Percentiles rank a stretch among this genome's conserved stretches.
Conservation (phyloP, 2,329 filamentous ascomycete species). For the Aspergillus alliaceus region DNA sequence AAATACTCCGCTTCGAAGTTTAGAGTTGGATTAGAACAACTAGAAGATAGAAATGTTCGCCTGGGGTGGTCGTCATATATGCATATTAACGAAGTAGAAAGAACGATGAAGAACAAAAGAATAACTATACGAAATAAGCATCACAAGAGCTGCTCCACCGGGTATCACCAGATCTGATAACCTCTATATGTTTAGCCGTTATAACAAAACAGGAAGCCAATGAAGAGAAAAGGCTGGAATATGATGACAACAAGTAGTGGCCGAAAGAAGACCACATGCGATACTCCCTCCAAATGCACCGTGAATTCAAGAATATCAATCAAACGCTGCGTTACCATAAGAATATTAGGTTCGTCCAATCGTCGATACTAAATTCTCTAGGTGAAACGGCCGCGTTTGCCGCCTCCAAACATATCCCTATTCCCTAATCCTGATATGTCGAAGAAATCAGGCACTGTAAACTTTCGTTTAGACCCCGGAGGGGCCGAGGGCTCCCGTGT, state of each 20-base stretch:
- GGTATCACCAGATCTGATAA: conserved; percentile 37
- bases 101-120: conserved; percentile 5
- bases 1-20: background rate
- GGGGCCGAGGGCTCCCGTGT: conserved; percentile 39
- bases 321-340: conserved; percentile 33
- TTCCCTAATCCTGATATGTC: conserved; percentile 48
- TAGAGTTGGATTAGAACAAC: background rate
- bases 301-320: conserved; percentile 23
- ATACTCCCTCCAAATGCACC: conserved; percentile 36
- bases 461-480: conserved; percentile 50
- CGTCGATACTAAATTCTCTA: conserved; percentile 35
- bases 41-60: background rate
- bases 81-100: background rate
- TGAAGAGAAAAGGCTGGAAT: conserved; percentile 5
- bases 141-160: conserved; percentile 31
- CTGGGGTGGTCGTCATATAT: background rate
- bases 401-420: conserved; percentile 45
- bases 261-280: conserved; percentile 26
- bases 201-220: conserved; percentile 16
- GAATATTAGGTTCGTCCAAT: conserved; percentile 35
- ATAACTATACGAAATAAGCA: conserved; percentile 12
- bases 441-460: conserved; percentile 50
- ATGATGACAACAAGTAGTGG: conserved; percentile 11
- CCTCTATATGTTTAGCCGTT: conserved; percentile 34
- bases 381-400: conserved; percentile 49